phyloP scores from a whole-genome alignment of 2,329 filamentous ascomycete species.

The Penicillium corylophilum region DNA sequence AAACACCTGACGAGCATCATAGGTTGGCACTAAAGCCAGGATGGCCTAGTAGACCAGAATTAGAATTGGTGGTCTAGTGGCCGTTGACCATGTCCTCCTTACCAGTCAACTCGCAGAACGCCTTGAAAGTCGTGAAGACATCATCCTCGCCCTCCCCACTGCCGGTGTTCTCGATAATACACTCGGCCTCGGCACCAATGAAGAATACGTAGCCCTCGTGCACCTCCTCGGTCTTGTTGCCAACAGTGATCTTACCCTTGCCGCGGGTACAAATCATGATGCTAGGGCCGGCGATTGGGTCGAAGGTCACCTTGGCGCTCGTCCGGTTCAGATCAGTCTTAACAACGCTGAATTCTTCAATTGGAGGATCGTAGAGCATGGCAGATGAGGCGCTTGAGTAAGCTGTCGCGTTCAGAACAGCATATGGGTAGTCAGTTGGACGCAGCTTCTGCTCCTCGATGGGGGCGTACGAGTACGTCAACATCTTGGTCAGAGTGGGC shows the following conservation, averaged over 20 bases:
- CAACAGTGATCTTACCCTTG: slow-evolving; percentile 78
- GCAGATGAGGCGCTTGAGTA: slow-evolving; percentile 75
- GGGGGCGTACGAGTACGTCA: slow-evolving; percentile 93
- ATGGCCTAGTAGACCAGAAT: slow-evolving; percentile 14
- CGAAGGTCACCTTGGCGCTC: slow-evolving; percentile 83
- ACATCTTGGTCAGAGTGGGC: slow-evolving; percentile 78
- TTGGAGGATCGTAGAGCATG: slow-evolving; percentile 87
- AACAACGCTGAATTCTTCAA: slow-evolving; percentile 92
- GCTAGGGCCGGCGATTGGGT: slow-evolving; percentile 81
- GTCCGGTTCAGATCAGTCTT: slow-evolving; percentile 69
- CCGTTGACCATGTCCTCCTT: slow-evolving; percentile 42
- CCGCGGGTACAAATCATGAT: slow-evolving; percentile 89
- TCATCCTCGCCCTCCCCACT: slow-evolving; percentile 58
- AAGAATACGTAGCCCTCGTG: slow-evolving; percentile 75
- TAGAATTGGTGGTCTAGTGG: slow-evolving; percentile 25
- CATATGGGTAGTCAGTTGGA: slow-evolving; percentile 81
- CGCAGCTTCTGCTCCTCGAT: slow-evolving; percentile 94
- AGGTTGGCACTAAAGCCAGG: slow-evolving; percentile 17
- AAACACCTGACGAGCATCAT: slow-evolving; percentile 5
- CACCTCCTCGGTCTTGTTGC: slow-evolving; percentile 73
- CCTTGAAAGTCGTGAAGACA: slow-evolving; percentile 84
- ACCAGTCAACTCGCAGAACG: slow-evolving; percentile 79
- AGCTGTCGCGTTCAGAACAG: slow-evolving; percentile 73
- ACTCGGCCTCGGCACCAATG: slow-evolving; percentile 83
- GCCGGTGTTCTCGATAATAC: slow-evolving; percentile 67